A percentile compares a stretch with the other conserved stretches of the same genome.
Evolutionary conservation across 2,329 filamentous ascomycete species (phyloP).

Genomic region (Beauveria brongniartii): DNA sequence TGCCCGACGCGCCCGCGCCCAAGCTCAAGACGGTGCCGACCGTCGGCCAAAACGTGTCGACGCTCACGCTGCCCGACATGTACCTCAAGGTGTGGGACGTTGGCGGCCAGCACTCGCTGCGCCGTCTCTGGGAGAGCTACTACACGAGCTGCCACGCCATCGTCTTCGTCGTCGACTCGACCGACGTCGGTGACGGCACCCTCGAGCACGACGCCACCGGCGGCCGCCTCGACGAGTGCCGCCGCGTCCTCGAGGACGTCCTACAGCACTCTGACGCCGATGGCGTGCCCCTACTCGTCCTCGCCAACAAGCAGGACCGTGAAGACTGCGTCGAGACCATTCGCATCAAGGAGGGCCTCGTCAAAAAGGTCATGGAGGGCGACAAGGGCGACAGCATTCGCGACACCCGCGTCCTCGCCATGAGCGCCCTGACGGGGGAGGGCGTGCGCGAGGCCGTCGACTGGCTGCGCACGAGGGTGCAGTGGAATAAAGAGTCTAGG

Average conservation of each 20-base stretch:
- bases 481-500: constrained; percentile 91
- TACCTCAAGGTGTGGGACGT: constrained; percentile 99
- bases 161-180: constrained; percentile 94
- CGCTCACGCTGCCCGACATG: constrained; percentile 84
- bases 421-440: constrained; percentile 80
- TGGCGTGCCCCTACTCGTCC: constrained; percentile 81
- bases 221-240: constrained; percentile 76
- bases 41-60: constrained; percentile 93
- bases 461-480: constrained; percentile 85
- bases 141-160: constrained; percentile 92
- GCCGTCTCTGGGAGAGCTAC: constrained; percentile 92
- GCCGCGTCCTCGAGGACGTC: constrained; percentile 81
- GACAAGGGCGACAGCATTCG: constrained; percentile 79
- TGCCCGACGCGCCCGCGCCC: constrained; percentile 50
- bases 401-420: constrained; percentile 83
- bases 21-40: constrained; percentile 87
- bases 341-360: constrained; percentile 90
- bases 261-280: constrained; percentile 80
- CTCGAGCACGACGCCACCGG: constrained; percentile 45
- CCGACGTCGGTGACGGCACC: constrained; percentile 80
- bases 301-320: constrained; percentile 96
- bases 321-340: constrained; percentile 98
- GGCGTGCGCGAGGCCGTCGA: constrained; percentile 95
- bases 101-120: constrained; percentile 81
- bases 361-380: constrained; percentile 92